Evolutionary conservation across 345 rosid species (phyloP), one percentile per base, ranked within the genome.

Genomic region (Dimocarpus longan): DNA sequence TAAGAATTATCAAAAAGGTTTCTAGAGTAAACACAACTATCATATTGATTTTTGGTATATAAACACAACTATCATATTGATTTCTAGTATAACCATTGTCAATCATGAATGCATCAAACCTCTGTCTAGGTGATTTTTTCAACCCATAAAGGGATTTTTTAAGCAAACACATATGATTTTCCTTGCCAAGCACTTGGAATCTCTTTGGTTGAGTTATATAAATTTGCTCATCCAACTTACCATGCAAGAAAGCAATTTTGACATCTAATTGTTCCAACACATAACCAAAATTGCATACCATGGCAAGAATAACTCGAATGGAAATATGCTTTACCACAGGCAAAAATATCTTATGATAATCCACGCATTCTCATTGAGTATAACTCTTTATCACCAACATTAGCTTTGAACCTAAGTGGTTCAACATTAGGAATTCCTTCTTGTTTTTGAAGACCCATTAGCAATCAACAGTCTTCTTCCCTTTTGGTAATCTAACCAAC

Each of bases 281-380:
- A 1, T 32, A 1, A n/a, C 43, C 42, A 13, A 19, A 75, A 0
- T 4, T 3, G 28, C 54, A 19, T 8, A 63, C 70, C 0, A 75
- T 13, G 39, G 78, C 59, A 39, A 74, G 68, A 1, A 78, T 8
- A 8, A 40, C 19, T 0, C 44, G 43, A 71, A 78, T 78, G 5
- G 76, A 70, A 21, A 12, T 44, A 62, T 70, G 70, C 2, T 70
- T 40, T 10, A 63, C 64, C 1, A 71, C 28, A 3, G 6, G 71
- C 4, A 71, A 72, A 50, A 78, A 77, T 12, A 46, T 11, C 52
- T 46, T 4, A 68, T 77, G 15, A 19, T 5, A 78, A 8, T 59
- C 44, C 7, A 68, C 40, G 21, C 74, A 37, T 19, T 32, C 42
- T 28, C 39, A 0, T 2, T 69, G 59, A 77, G 22, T 56, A 60